Base-by-base conservation (phyloP, 2,329 filamentous ascomycete species). In the Nemania abortiva region DNA sequence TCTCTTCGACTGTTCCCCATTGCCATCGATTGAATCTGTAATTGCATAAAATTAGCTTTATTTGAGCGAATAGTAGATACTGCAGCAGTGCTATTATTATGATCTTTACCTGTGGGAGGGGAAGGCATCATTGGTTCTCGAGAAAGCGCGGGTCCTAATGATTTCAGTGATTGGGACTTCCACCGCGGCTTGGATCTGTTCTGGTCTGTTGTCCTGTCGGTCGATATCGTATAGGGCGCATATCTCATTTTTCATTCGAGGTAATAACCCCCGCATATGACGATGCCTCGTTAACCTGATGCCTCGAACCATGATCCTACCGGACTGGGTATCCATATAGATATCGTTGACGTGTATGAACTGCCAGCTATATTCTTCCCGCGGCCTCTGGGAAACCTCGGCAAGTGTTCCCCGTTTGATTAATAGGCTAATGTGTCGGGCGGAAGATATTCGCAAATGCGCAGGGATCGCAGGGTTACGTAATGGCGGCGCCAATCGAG, bases 111-210 rank as follows among this genome's bases (percentile, higher is more conserved):
- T 27, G 56, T 81, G 79, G 0, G 76, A 65, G 0, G 86, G 85
- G 52, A 84, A 89, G 0, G 77, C 72, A 0, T 82, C 76, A 66
- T 92, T 93, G 0, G 90, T 92, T 1, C 85, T 78, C 0, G 82
- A 74, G 0, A 92, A 77, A 0, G 75, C 75, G 0, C 87, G 79
- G 6, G 82, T 77, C 1, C 77, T 70, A 1, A 81, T 73, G 0
- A 90, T 79, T 0, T 80, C 68, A 0, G 71, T 58, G 0, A 85
- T 64, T 0, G 77, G 52, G 0, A 90, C 74, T 1, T 88, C 84
- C 0, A 85, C 72, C 0, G 82, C 66, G 0, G 81, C 76, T 22
- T 87, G 83, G 0, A 78, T 66, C 0, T 81, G 61, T 0, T 75
- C 61, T 0, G 71, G 39, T 2, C 79, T 69, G 0, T 70, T 66